These are phyloP conservation scores for Colletotrichum caudatum DNA, from an alignment of 2,329 filamentous ascomycete genomes.

Conservation along the genomic window DNA sequence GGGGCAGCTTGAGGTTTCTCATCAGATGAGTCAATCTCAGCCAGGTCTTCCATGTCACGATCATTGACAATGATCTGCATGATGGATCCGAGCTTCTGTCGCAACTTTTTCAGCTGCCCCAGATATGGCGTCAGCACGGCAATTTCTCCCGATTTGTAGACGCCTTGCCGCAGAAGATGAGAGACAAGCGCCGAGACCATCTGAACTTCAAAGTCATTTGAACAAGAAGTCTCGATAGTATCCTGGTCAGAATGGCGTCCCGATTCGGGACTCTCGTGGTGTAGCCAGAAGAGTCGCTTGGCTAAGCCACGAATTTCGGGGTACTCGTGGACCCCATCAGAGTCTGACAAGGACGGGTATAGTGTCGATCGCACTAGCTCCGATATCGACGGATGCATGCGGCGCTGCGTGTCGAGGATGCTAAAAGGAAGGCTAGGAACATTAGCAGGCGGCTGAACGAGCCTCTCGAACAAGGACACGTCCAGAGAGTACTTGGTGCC, in stretches of 20 bases:
- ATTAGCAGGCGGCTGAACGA: constrained; percentile 53
- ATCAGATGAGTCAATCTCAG: constrained; percentile 50
- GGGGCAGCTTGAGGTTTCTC: constrained; percentile 3
- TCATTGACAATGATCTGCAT: constrained; percentile 76
- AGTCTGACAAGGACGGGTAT: constrained; percentile 69
- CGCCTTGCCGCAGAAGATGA: constrained; percentile 74
- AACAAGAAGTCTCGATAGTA: constrained; percentile 58
- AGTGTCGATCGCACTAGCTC: constrained; percentile 67
- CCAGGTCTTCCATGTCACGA: constrained; percentile 68
- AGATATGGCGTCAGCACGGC: constrained; percentile 77
- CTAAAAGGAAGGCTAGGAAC: constrained; percentile 47
- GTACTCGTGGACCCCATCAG: constrained; percentile 51
- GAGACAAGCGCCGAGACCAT: constrained; percentile 73
- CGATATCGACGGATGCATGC: constrained; percentile 75
- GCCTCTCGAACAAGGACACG: constrained; percentile 71
- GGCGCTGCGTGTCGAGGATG: constrained; percentile 67
- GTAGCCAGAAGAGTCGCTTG: constrained; percentile 69
- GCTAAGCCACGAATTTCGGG: constrained; percentile 67
- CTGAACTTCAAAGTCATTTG: constrained; percentile 71
- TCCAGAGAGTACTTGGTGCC: constrained; percentile 67
- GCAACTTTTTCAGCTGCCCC: constrained; percentile 67
- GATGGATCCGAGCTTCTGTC: constrained; percentile 55
- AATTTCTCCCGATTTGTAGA: constrained; percentile 71
- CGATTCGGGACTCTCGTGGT: constrained; percentile 57
- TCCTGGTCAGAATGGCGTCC: constrained; percentile 45